These are phyloP conservation scores for Allium fistulosum DNA, from an alignment of 106 monocot genomes.

Conservation along the genomic window DNA sequence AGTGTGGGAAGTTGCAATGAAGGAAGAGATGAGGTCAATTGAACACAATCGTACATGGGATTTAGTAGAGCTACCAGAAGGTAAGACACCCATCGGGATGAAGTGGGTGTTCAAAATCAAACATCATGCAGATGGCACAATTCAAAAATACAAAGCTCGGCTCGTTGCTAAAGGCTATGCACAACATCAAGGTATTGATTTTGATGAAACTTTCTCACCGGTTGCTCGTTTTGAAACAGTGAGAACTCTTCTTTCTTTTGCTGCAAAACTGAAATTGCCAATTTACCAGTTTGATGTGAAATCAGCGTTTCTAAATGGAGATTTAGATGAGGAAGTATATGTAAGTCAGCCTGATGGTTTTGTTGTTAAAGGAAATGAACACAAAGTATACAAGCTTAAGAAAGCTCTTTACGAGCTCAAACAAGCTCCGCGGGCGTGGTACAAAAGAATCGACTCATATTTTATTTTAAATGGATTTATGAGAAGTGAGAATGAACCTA, in stretches of 20 bases:
- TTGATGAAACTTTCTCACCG: neutral
- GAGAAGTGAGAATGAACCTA: constrained; percentile 1
- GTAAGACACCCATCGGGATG: neutral
- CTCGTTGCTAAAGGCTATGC: constrained; percentile 1
- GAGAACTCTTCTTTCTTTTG: no score
- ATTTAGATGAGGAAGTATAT: constrained; percentile 9
- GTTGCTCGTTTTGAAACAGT: neutral
- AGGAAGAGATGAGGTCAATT: no score
- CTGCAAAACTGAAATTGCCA: no score
- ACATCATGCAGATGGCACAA: neutral
- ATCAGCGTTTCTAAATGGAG: no score
- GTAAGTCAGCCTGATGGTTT: neutral
- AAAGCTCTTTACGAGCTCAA: no score
- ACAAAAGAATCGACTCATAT: neutral
- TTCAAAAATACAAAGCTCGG: constrained; percentile 8
- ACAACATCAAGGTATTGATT: neutral
- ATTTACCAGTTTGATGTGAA: no score
- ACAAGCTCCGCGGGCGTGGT: neutral
- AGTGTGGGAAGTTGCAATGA: neutral
- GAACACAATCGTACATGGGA: neutral
- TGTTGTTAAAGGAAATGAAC: neutral
- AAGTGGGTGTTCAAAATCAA: constrained; percentile 10
- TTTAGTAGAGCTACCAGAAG: constrained; percentile 1
- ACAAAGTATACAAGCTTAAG: no score
- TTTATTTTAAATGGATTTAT: neutral